Conservation (phyloP, 371 early-diverging fungal species). For the Mortierella sp. region DNA sequence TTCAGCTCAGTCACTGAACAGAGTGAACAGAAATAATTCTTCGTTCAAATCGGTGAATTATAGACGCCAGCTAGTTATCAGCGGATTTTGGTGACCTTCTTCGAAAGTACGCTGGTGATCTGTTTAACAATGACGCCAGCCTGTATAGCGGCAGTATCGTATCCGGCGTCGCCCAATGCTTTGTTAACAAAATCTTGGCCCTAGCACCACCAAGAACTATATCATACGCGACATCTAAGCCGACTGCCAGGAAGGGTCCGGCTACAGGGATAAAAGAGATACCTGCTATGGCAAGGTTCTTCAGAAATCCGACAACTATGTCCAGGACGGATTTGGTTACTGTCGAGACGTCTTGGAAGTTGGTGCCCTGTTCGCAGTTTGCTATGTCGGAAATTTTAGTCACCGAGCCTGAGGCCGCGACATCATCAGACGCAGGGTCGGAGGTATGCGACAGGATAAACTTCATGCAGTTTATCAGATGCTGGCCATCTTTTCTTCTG, state of each 20-base stretch:
- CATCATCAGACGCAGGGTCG: too few species aligned
- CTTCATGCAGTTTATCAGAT: neutral
- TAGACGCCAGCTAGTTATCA: too few species aligned
- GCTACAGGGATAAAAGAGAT: neutral
- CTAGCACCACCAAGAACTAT: neutral
- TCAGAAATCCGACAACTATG: neutral
- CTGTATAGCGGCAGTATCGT: too few species aligned
- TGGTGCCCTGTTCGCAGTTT: neutral
- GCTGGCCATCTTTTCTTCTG: neutral
- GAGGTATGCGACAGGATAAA: neutral
- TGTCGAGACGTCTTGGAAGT: neutral
- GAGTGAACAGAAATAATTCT: too few species aligned
- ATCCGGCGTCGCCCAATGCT: too few species aligned
- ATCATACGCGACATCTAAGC: constrained; percentile 1
- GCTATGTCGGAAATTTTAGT: neutral
- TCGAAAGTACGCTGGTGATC: too few species aligned
- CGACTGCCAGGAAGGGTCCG: constrained; percentile 1
- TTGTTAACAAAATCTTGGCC: too few species aligned
- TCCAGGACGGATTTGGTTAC: neutral
- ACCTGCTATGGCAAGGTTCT: constrained; percentile 2
- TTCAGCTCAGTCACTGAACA: too few species aligned
- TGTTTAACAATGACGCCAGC: too few species aligned
- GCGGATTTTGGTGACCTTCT: too few species aligned
- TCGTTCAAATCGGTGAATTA: too few species aligned
- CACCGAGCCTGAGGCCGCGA: neutral